Evolutionary conservation across 176 grass and related monocot genomes (phyloP).

Genomic region (Avena eriantha): DNA sequence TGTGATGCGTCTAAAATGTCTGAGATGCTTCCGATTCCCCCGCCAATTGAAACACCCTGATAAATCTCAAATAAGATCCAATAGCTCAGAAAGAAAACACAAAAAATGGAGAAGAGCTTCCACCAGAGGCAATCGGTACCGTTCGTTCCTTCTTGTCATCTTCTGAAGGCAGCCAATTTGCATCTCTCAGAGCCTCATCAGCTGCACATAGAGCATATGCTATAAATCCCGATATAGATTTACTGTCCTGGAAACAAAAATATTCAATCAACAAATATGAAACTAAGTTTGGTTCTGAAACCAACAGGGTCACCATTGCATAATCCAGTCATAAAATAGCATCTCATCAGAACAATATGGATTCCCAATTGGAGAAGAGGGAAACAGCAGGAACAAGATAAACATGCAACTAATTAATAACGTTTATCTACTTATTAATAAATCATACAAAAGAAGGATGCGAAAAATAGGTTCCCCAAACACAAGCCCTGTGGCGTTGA

Average conservation of each 20-base stretch:
- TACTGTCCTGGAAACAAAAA: constrained; percentile 75
- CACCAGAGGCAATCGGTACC: constrained; percentile 49
- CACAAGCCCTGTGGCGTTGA: not conserved
- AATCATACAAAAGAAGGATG: not conserved
- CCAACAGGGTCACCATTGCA: not conserved
- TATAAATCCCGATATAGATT: constrained; percentile 84
- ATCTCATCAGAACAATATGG: not conserved
- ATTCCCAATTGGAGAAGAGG: not conserved
- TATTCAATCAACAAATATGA: constrained; percentile 32
- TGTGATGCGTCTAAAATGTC: constrained; percentile 85
- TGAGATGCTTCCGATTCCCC: constrained; percentile 89
- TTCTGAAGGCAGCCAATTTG: constrained; percentile 74
- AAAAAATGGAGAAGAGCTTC: constrained; percentile 5
- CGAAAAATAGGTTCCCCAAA: not conserved
- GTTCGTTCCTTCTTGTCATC: constrained; percentile 81
- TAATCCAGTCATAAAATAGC: not conserved
- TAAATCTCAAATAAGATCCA: constrained; percentile 45
- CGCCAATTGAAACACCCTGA: constrained; percentile 91
- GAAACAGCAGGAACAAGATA: not conserved
- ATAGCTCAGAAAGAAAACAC: not conserved
- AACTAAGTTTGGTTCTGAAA: not conserved
- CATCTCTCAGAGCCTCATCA: constrained; percentile 94
- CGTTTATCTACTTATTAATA: not conserved
- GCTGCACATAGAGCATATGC: constrained; percentile 90
- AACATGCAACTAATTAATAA: not conserved